Conservation (phyloP, 108 stramenopile genomes). For the Aureococcus anophagefferens region DNA sequence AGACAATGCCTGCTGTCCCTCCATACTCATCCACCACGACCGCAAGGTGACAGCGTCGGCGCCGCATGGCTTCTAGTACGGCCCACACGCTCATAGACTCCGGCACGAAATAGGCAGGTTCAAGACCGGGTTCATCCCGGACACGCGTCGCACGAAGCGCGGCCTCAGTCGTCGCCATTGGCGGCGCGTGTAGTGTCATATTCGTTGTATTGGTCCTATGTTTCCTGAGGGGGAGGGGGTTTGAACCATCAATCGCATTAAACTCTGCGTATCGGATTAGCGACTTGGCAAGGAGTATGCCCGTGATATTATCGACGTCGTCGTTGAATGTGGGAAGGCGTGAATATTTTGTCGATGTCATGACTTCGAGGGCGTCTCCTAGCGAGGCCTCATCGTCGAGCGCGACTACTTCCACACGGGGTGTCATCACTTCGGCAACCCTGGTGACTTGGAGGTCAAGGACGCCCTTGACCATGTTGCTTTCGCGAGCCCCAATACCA, state of each 20-base stretch:
- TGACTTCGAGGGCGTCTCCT: conserved; percentile 67
- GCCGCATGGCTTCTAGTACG: conserved; percentile 87
- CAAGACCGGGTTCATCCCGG: too few relatives aligned
- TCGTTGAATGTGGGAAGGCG: conserved; percentile 90
- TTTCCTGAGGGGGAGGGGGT: too few relatives aligned
- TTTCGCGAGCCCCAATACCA: conserved; percentile 87
- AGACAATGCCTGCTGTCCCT: conserved; percentile 90
- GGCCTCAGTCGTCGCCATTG: not conserved
- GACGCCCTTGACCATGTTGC: conserved; percentile 89
- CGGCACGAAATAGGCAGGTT: not conserved
- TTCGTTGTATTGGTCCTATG: too few relatives aligned
- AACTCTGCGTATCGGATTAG: conserved; percentile 52
- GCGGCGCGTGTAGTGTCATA: too few relatives aligned
- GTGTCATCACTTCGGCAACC: conserved; percentile 83
- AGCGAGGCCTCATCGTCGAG: conserved; percentile 65
- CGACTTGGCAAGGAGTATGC: conserved; percentile 83
- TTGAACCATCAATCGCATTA: too few relatives aligned
- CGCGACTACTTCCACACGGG: conserved; percentile 86
- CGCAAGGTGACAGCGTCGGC: conserved; percentile 86
- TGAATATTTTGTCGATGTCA: conserved; percentile 69
- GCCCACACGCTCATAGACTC: conserved; percentile 46
- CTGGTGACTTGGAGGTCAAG: conserved; percentile 66
- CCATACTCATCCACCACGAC: conserved; percentile 97
- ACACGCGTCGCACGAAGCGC: conserved; percentile 8
- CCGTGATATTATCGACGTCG: conserved; percentile 92